These are phyloP conservation scores for Neospora caninum DNA, from an alignment of 169 alveolate genomes.

Conservation along the genomic window DNA sequence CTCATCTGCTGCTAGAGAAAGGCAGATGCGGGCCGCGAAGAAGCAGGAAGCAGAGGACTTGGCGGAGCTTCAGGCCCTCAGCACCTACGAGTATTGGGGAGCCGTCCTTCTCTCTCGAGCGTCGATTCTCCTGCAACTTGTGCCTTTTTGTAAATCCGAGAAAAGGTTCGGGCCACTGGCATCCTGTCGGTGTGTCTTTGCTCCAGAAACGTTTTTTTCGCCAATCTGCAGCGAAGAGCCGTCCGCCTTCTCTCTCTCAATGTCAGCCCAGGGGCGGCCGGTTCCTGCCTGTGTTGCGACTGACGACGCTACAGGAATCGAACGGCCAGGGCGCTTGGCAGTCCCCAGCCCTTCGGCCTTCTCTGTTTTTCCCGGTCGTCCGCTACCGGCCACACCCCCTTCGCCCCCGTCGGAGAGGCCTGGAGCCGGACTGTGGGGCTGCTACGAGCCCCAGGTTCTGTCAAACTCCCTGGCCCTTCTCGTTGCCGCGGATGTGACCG, in stretches of 20 bases:
- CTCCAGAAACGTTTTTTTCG: no score
- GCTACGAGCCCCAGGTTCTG: not conserved
- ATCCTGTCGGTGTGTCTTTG: no score
- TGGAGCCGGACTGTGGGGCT: not conserved
- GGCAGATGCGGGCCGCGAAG: not conserved
- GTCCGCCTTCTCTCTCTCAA: no score
- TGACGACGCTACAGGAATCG: no score
- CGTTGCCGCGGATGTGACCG: not conserved
- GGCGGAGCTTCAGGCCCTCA: conserved; percentile 56
- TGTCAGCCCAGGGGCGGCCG: no score
- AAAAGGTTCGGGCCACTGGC: no score
- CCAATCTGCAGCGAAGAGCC: no score
- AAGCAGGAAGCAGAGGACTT: conserved; percentile 33
- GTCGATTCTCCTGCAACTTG: not conserved
- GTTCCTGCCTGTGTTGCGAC: no score
- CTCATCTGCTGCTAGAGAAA: not conserved
- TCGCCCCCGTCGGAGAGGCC: not conserved
- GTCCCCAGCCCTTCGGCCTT: not conserved
- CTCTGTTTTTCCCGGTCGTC: not conserved
- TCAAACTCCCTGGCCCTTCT: not conserved
- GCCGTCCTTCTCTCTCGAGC: conserved; percentile 53
- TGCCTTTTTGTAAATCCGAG: not conserved
- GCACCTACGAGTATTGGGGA: conserved; percentile 55
- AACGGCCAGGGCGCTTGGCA: not conserved
- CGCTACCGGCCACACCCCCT: not conserved